Conservation (phyloP, 2,329 filamentous ascomycete genomes). For the Hymenoscyphus fraxineus region DNA sequence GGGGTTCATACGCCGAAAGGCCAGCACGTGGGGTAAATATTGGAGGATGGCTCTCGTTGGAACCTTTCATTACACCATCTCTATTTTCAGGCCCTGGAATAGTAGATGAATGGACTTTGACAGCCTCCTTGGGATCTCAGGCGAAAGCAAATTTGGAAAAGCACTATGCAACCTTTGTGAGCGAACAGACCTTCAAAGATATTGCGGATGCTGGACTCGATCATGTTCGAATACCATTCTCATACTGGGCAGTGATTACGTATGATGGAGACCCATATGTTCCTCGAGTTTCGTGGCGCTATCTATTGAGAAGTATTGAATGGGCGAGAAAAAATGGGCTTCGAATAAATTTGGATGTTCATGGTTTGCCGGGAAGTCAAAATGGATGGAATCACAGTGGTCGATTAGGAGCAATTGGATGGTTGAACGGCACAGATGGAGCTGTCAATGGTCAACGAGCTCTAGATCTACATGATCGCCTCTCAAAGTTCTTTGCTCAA, state of each 20-base stretch:
- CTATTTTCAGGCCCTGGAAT: constrained; percentile 73
- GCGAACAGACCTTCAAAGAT: constrained; percentile 75
- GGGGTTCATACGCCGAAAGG: constrained; percentile 70
- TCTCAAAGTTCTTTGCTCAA: constrained; percentile 91
- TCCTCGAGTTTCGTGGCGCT: constrained; percentile 83
- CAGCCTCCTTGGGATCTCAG: constrained; percentile 62
- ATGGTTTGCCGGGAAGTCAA: constrained; percentile 87
- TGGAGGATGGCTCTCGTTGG: constrained; percentile 89
- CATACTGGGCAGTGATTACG: constrained; percentile 87
- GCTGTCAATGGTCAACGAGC: constrained; percentile 73
- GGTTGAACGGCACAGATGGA: constrained; percentile 89
- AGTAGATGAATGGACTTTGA: constrained; percentile 85
- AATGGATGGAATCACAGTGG: constrained; percentile 99
- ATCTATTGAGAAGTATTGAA: constrained; percentile 87
- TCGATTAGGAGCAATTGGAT: constrained; percentile 72
- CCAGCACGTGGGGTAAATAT: constrained; percentile 89
- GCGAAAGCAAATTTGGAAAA: constrained; percentile 70
- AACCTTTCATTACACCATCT: constrained; percentile 94
- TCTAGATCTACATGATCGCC: constrained; percentile 79
- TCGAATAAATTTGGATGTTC: constrained; percentile 87
- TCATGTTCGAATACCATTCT: constrained; percentile 92
- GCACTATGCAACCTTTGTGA: constrained; percentile 88
- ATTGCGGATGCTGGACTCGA: constrained; percentile 87
- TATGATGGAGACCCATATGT: constrained; percentile 88
- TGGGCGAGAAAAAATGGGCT: constrained; percentile 90